Base-by-base conservation (phyloP, 768 basidiomycete species). In the Lactifluus subvellereus region DNA sequence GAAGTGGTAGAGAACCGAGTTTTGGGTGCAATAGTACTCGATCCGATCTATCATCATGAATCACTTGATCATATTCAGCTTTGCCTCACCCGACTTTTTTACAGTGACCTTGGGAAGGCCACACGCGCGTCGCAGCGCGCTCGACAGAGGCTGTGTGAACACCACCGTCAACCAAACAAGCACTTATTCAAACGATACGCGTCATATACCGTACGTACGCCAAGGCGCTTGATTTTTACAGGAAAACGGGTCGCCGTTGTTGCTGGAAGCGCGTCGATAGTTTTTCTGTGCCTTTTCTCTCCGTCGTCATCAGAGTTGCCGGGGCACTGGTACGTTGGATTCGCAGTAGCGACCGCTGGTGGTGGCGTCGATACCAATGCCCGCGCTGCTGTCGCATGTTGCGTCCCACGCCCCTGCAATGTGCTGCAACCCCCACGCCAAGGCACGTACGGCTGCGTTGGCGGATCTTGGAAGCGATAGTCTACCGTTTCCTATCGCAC, bases 381-480 rank as follows among this genome's bases (percentile, higher is more conserved):
- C 13, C 43, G 10, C 45, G 42, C 30, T 45, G 11, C 43, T 8
- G 27, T 20, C 22, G 33, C 40, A 8, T 7, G 58, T 32, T 42
- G 50, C 40, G 30, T 30, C 13, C 27, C 37, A 6, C 37, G 30
- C 49, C 48, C 6, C 0, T 18, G 49, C 30, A 32, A 20, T 22
- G 58, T 20, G 58, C 42, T 14, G 58, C 33, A 59, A 20, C 49
- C 58, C 49, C 51, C 49, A 20, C 20, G 57, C 57, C 52, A 59
- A 7, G 62, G 45, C 35, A 63, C 62, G 16, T 27, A 59, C 16
- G 45, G 52, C 47, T 20, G 38, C 16, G 42, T 49, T 35, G 54
- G 58, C 3, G 54, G 57, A 10, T 59, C 63, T 42, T 47, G 40
- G 40, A 20, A 45, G 13, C 62, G 62, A 55, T 64, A 59, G 40